Conservation (phyloP, 2,329 filamentous ascomycete genomes). For the Penicillium verrucosum region DNA sequence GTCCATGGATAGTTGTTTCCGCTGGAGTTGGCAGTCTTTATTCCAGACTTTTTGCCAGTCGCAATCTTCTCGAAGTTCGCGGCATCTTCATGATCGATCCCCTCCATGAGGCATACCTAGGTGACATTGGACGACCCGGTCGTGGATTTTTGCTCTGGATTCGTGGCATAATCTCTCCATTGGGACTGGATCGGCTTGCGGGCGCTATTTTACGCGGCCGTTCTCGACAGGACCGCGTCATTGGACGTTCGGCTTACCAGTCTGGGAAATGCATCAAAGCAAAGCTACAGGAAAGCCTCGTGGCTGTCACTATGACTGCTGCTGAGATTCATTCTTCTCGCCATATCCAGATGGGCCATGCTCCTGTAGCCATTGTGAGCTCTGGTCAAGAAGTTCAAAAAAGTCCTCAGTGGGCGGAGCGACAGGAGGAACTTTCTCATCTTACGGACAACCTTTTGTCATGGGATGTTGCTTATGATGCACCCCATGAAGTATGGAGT, state of each 20-base stretch:
- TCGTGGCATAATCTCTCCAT: constrained; percentile 77
- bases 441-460: constrained; percentile 73
- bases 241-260: constrained; percentile 75
- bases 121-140: constrained; percentile 60
- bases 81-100: constrained; percentile 85
- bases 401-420: constrained; percentile 72
- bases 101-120: constrained; percentile 80
- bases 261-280: constrained; percentile 81
- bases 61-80: constrained; percentile 69
- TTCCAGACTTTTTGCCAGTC: constrained; percentile 83
- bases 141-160: constrained; percentile 84
- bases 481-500: constrained; percentile 83
- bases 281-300: constrained; percentile 86
- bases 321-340: constrained; percentile 76
- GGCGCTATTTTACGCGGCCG: constrained; percentile 81
- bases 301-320: constrained; percentile 77
- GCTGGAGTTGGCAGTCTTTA: constrained; percentile 86
- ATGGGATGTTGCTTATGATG: constrained; percentile 84
- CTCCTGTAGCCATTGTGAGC: constrained; percentile 76
- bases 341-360: constrained; percentile 72
- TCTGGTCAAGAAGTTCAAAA: constrained; percentile 68
- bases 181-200: constrained; percentile 75
- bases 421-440: constrained; percentile 78
- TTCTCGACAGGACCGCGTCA: constrained; percentile 77
- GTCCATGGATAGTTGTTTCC: constrained; percentile 84